A percentile compares a stretch with the other conserved stretches of the same genome.
phyloP scores from a whole-genome alignment of 2,329 filamentous ascomycete genomes.

The Diaporthe capsici region DNA sequence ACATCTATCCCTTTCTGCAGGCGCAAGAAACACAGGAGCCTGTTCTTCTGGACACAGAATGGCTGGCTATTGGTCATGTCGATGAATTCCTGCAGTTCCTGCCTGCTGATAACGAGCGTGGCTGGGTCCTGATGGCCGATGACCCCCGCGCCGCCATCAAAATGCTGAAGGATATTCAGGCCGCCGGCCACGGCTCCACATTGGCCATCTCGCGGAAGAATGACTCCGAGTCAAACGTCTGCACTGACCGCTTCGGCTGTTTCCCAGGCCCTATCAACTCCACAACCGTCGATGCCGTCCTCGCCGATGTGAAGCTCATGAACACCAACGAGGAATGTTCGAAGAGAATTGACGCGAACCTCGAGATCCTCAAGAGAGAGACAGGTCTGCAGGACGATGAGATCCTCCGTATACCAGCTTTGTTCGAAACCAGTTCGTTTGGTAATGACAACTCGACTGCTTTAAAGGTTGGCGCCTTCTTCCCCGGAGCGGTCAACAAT shows the following conservation, averaged over 20 bases:
- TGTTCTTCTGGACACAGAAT: not conserved
- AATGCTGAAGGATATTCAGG: no score
- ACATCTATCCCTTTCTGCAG: not conserved
- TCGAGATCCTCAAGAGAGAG: not conserved
- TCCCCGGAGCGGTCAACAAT: not conserved
- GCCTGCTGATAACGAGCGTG: not conserved
- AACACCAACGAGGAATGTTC: not conserved
- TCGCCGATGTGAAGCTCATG: no score
- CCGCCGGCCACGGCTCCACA: no score
- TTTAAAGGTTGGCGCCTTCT: not conserved
- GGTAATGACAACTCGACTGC: not conserved
- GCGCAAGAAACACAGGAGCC: not conserved
- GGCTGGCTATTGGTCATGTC: not conserved
- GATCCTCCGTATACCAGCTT: not conserved
- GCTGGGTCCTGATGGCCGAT: not conserved
- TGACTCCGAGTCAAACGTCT: no score
- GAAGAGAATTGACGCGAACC: not conserved
- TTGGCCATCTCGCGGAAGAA: no score
- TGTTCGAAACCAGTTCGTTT: not conserved
- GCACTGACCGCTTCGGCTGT: no score
- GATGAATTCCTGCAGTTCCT: not conserved
- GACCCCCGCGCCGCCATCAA: no score
- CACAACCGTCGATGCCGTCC: no score
- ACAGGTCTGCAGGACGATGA: not conserved
- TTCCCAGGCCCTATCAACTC: no score